Evolutionary conservation across 2,329 filamentous ascomycete genomes (phyloP), one percentile per base, ranked within the genome.

Genomic region (Exophiala bonariae): DNA sequence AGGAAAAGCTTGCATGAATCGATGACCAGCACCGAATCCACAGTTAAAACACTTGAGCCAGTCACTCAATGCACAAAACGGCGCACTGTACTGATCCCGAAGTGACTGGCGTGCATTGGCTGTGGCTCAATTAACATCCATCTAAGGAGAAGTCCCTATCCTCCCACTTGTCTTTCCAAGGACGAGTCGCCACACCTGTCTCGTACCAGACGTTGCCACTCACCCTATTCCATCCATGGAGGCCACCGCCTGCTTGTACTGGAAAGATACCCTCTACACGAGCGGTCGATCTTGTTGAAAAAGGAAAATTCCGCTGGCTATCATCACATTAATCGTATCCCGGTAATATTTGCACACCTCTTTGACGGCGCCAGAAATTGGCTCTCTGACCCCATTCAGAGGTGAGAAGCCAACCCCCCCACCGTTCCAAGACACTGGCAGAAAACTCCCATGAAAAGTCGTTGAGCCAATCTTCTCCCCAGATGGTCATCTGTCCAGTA

Each of bases 401-500:
- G 3, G 66, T 66, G 4, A 72, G 48, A 20, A 73, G 47, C 64
- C 68, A 71, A 0, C 56, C 56, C 11, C 66, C 64, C 68, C 69
- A 73, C 22, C 63, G 61, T 46, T 70, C 65, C 20, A 72, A 56
- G 2, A 70, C 59, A 8, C 56, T 50, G 18, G 63, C 61, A n/a
- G 68, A 72, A 38, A 72, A 67, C 47, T 73, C 69, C 69, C 69
- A 73, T 3, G 65, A 65, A 47, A 68, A 61, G 41, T 71, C 69
- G 46, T 70, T 69, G 4, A 69, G 55, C 32, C 67, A 63, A 51
- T 72, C 66, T 18, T 70, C 66, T 19, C 70, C 69, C 70, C 70
- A 72, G 36, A 72, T 65, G n/a, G 61, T 70, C 42, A 72, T 47
- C 43, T 71, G 69, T 6, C 64, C 66, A 5, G 59, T 55, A 38